Evolutionary conservation across 164 flowering plant species (phyloP).

Genomic region (Aristolochia fimbriata): DNA sequence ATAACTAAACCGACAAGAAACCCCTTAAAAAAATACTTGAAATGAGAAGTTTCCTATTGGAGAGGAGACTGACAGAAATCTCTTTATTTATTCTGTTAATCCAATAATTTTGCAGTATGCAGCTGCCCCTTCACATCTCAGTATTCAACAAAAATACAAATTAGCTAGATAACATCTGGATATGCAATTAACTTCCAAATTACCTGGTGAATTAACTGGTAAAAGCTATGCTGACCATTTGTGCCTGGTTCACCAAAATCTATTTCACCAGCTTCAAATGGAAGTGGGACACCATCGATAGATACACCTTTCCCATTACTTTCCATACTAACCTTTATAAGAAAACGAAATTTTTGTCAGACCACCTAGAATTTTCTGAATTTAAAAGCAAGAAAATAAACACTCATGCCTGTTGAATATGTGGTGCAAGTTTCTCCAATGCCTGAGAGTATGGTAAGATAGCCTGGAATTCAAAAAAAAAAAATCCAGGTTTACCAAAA

Average conservation of each 20-base stretch:
- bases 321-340: conserved; percentile 94
- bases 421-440: conserved; percentile 91
- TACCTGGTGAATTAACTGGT: conserved; percentile 97
- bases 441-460: conserved; percentile 94
- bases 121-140: no score
- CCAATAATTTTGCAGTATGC: no score
- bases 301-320: conserved; percentile 98
- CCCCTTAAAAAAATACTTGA: no score
- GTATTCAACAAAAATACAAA: background rate
- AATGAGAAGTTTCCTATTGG: no score
- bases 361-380: conserved; percentile 1
- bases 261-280: conserved; percentile 92
- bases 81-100: no score
- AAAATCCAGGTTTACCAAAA: background rate
- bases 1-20: no score
- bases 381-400: background rate
- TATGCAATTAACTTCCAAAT: background rate
- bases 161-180: background rate
- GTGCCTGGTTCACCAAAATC: conserved; percentile 99
- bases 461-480: conserved; percentile 43
- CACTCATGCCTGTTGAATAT: conserved; percentile 75
- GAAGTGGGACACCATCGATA: conserved; percentile 85
- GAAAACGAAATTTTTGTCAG: background rate
- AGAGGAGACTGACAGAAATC: no score
- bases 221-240: conserved; percentile 98